A percentile compares a stretch with the other conserved stretches of the same genome.
phyloP scores from a whole-genome alignment of 2,329 filamentous ascomycete species.

The Aspergillus quadrilineatus region DNA sequence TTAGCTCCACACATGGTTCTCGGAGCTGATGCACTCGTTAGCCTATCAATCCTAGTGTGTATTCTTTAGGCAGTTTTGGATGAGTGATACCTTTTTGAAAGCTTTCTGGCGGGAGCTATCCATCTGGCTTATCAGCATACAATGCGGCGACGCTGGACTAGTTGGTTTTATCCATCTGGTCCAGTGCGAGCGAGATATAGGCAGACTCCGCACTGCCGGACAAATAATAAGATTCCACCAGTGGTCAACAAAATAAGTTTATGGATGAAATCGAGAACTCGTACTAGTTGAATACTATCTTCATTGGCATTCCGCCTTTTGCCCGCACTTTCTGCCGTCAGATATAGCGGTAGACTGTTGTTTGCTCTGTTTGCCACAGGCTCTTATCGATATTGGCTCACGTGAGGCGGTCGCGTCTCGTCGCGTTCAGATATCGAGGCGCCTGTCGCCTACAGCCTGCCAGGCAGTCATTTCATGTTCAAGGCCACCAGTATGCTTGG shows the following conservation, averaged over 20 bases:
- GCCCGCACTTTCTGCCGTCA: constrained; percentile 25
- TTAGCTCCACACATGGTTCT: constrained; percentile 58
- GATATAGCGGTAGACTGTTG: constrained; percentile 22
- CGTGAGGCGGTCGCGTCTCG: constrained; percentile 25
- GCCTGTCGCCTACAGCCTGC: constrained; percentile 12
- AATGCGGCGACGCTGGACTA: background rate
- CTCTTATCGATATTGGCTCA: constrained; percentile 13
- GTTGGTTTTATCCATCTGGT: background rate
- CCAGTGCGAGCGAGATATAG: background rate
- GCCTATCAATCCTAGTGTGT: constrained; percentile 4
- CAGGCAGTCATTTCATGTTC: constrained; percentile 8
- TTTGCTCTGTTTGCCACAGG: background rate
- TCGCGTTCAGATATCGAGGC: constrained; percentile 20
- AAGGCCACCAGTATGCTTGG: constrained; percentile 5
- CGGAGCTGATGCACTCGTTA: constrained; percentile 50
- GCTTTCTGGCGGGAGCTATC: constrained; percentile 41
- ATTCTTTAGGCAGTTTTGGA: background rate
- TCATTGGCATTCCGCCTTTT: constrained; percentile 15
- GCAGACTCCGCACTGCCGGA: background rate
- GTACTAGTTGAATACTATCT: background rate
- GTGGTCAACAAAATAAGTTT: too few relatives aligned
- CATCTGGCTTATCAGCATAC: constrained; percentile 27
- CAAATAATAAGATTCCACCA: background rate
- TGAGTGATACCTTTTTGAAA: constrained; percentile 39
- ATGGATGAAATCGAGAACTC: too few relatives aligned